Base-by-base conservation (phyloP, 805 yeast species). In the Scheffersomyces amazonensis region DNA sequence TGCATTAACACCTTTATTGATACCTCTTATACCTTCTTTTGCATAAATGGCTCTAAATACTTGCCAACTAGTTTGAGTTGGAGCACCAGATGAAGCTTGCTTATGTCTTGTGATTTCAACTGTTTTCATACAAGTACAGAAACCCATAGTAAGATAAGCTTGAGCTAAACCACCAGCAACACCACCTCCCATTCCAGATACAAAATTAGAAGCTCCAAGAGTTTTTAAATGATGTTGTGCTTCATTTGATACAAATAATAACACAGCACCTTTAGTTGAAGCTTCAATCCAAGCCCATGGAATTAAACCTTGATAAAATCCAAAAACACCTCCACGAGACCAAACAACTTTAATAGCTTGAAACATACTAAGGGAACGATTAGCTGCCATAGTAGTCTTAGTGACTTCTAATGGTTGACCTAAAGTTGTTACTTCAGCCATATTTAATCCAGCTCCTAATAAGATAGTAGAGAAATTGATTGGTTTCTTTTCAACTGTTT, bases 201-300 rank as follows among this genome's bases (percentile, higher is more conserved):
- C 72, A 53, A 93, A 89, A 46, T 84, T 78, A 41, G 44, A 50
- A 71, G 76, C 43, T 36, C 95, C 95, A 16, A 83, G 42, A 23
- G 60, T 64, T 54, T 74, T 81, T 52, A 82, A 79, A 34, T 75
- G 76, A 62, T 87, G 87, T 65, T 93, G 98, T 36, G 89, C 86
- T 60, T 93, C 98, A 32, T 95, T 81, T 32, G 96, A 83, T 23
- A 89, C 96, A 54, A 93, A 93, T 50, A 93, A 73, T 40, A 93
- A 72, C 6, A 90, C 96, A 4, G 98, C 97, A 61, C 99, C 99
- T 64, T 93, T 93, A 25, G 99, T 93, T n/a, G 96, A 86, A 8
- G 96, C 99, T 66, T 91, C 99, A 51, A 93, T 86, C 97, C 98
- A 90, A 5, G 98, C 99, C 99, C 99, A 93, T 33, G 99, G 99